Conservation (phyloP, 2,329 filamentous ascomycete genomes). For the Akanthomyces lecanii region DNA sequence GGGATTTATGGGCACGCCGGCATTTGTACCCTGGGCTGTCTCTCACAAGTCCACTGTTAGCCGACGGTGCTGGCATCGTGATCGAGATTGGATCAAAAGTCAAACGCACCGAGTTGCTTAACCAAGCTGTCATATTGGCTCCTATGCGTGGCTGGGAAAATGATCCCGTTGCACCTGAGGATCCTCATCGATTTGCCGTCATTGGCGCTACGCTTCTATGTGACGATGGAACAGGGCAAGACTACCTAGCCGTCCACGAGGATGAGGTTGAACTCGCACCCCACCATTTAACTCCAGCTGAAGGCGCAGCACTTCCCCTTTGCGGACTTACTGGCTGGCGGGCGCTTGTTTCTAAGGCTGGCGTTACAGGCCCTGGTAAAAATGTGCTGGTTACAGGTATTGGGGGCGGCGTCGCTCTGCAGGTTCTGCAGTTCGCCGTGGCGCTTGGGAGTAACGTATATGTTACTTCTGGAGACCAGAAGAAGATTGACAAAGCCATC, state of each 20-base stretch:
- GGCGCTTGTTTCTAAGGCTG: slow-evolving; percentile 74
- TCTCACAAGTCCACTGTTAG: slow-evolving; percentile 72
- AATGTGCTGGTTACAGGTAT: slow-evolving; percentile 89
- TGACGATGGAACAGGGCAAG: slow-evolving; percentile 63
- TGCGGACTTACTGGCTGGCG: slow-evolving; percentile 87
- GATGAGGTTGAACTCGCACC: slow-evolving; percentile 74
- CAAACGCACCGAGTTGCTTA: slow-evolving; percentile 36
- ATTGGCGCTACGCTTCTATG: slow-evolving; percentile 64
- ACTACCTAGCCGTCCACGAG: slow-evolving; percentile 66
- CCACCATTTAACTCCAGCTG: slow-evolving; percentile 62
- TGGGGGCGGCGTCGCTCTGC: slow-evolving; percentile 84
- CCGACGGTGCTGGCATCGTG: slow-evolving; percentile 78
- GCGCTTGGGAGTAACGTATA: slow-evolving; percentile 71
- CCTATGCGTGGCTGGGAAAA: slow-evolving; percentile 75
- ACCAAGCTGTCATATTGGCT: slow-evolving; percentile 72
- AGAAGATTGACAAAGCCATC: slow-evolving; percentile 70
- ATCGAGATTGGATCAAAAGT: slow-evolving; percentile 54
- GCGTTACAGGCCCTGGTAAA: slow-evolving; percentile 56
- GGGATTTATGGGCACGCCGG: slow-evolving; percentile 90
- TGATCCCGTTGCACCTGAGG: slow-evolving; percentile 69
- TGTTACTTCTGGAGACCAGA: slow-evolving; percentile 69
- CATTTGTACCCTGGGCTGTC: slow-evolving; percentile 83
- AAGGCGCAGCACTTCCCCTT: slow-evolving; percentile 80
- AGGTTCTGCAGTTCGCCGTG: slow-evolving; percentile 73
- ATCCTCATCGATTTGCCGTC: slow-evolving; percentile 53